Evolutionary conservation across 805 yeast genomes (phyloP).

Genomic region (Isabelozyma heimii): DNA sequence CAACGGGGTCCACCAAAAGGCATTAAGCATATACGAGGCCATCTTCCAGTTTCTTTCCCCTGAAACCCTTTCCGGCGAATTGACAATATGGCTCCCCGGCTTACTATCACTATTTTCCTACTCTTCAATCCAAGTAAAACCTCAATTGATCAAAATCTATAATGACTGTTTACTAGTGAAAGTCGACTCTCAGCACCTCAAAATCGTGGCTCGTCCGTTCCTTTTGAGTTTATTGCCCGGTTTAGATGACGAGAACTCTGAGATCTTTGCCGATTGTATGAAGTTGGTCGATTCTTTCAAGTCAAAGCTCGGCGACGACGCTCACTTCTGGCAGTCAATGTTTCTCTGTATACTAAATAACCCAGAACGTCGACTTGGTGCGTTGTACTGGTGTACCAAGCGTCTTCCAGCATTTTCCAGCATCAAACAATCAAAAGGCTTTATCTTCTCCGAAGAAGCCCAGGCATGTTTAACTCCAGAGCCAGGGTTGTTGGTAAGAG

Average conservation of each 20-base stretch:
- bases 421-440: slow-evolving; percentile 17
- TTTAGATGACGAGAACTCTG: slow-evolving; percentile 89
- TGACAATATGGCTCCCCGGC: slow-evolving; percentile 89
- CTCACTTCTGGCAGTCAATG: slow-evolving; percentile 83
- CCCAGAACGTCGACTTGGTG: slow-evolving; percentile 80
- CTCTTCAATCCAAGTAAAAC: slow-evolving; percentile 86
- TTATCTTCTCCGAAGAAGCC: slow-evolving; percentile 46
- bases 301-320: slow-evolving; percentile 55
- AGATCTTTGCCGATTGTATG: slow-evolving; percentile 64
- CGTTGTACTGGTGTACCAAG: slow-evolving; percentile 69
- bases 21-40: slow-evolving; percentile 71
- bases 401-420: slow-evolving; percentile 61
- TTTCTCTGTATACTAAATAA: slow-evolving; percentile 74
- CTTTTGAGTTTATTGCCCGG: slow-evolving; percentile 79
- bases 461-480: slow-evolving; percentile 67
- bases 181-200: slow-evolving; percentile 39
- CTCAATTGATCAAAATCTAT: slow-evolving; percentile 65
- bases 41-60: slow-evolving; percentile 65
- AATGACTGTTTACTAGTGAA: slow-evolving; percentile 49
- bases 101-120: slow-evolving; percentile 83
- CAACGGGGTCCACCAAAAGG: slow-evolving; percentile 91
- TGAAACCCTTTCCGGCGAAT: slow-evolving; percentile 50
- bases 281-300: slow-evolving; percentile 60
- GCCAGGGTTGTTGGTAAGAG: slow-evolving; percentile 73
- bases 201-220: slow-evolving; percentile 63